Evolutionary conservation across 768 basidiomycete genomes (phyloP).

Genomic region (Naganishia friedmannii): DNA sequence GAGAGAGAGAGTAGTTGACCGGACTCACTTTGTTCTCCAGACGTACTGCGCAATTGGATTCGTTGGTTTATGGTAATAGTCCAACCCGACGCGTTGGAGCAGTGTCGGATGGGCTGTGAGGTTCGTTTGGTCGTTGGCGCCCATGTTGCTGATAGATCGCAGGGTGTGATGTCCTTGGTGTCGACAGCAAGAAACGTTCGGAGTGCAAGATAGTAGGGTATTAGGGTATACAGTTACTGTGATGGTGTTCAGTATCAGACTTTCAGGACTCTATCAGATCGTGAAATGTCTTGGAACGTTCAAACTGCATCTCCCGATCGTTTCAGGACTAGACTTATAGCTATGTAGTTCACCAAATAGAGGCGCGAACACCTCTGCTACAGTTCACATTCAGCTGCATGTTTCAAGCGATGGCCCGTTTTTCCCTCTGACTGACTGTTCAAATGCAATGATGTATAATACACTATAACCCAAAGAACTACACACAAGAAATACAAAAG

Average conservation of each 20-base stretch:
- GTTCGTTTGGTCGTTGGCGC: conserved; percentile 5
- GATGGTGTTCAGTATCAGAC: too few relatives aligned
- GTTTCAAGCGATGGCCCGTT: too few relatives aligned
- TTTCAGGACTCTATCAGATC: neutral
- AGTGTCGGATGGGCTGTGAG: conserved; percentile 12
- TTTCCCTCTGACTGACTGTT: neutral
- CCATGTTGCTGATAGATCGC: neutral
- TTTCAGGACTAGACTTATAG: neutral
- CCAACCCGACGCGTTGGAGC: conserved; percentile 14
- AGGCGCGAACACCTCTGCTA: conserved; percentile 1
- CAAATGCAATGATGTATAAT: conserved; percentile 5
- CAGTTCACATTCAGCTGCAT: too few relatives aligned
- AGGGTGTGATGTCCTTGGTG: neutral
- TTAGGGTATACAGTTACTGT: neutral
- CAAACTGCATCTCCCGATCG: neutral
- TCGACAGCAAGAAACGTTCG: too few relatives aligned
- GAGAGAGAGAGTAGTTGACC: neutral
- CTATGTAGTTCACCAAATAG: conserved; percentile 3
- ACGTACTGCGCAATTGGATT: conserved; percentile 18
- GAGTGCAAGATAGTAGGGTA: neutral
- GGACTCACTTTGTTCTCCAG: conserved; percentile 10
- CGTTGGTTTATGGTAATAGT: conserved; percentile 22
- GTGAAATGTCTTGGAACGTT: neutral
- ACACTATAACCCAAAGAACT: conserved; percentile 14
- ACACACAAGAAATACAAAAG: neutral